Conservation (phyloP, 2,329 filamentous ascomycete species). For the Fusarium citri region DNA sequence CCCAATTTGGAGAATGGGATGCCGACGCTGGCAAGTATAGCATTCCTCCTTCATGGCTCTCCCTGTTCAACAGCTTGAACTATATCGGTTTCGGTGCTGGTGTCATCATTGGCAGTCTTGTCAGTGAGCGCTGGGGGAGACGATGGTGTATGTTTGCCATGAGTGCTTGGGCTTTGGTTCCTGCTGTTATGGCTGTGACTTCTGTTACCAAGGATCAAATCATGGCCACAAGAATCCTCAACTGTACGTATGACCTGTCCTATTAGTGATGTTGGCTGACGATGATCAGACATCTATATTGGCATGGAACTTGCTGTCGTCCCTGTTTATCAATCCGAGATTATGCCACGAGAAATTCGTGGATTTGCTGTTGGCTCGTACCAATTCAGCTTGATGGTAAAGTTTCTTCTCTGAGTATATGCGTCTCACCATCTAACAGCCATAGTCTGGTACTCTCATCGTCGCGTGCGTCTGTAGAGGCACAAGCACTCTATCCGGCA, state of each 20-base stretch:
- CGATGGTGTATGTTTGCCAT: constrained; percentile 51
- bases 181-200: constrained; percentile 38
- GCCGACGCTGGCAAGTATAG: constrained; percentile 38
- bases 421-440: neutral
- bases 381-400: constrained; percentile 43
- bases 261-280: neutral
- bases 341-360: constrained; percentile 41
- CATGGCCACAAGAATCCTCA: constrained; percentile 40
- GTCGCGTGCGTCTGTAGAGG: constrained; percentile 31
- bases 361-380: constrained; percentile 53
- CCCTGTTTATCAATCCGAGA: constrained; percentile 52
- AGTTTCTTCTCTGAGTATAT: neutral
- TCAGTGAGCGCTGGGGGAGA: constrained; percentile 43
- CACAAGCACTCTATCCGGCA: constrained; percentile 35
- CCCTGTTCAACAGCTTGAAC: constrained; percentile 52
- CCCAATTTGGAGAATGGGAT: constrained; percentile 50
- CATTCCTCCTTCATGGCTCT: constrained; percentile 50
- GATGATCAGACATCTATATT: constrained; percentile 29
- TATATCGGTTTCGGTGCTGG: constrained; percentile 51
- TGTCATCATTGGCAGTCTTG: constrained; percentile 41
- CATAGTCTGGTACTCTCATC: neutral
- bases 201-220: constrained; percentile 35
- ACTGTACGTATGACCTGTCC: constrained; percentile 3
- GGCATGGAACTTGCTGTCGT: constrained; percentile 46
- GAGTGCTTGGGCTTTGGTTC: constrained; percentile 49